Evolutionary conservation across 192 early-diverging fungal species (phyloP), one percentile per base, ranked within the genome.

Genomic region (Cetraspora pellucida): DNA sequence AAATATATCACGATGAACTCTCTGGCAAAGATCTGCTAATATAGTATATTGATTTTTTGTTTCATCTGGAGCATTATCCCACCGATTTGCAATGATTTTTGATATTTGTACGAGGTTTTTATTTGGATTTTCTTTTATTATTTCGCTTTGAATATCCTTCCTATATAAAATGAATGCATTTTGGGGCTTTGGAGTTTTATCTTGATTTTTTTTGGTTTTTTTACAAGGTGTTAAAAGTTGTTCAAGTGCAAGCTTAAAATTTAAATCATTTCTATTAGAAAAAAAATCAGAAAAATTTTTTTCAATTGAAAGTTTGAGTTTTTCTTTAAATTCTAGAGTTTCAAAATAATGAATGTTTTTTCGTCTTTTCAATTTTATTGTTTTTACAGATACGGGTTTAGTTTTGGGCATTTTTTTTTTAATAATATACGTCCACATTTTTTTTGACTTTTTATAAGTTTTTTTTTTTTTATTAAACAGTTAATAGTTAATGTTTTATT

Each of bases 211-310:
- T 17, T 50, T 49, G 55, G 47, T 72, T 54, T 72, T 72, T 54
- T 72, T 72, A 23, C 70, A 72, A 31, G 70, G 70, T 27, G 70
- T 50, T 19, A 72, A 55, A 31, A 66, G 64, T 44, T 66, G 50
- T 19, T 54, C 50, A 14, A 54, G 8, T 19, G 50, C 4, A 19
- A 11, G 19, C 2, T 14, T 54, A 54, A n/a, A 19, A 19, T 54
- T n/a, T 1, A 54, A 14, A n/a, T 4, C 19, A 14, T 19, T 54
- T n/a, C 11, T n/a, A 13, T 54, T n/a, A 1, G 50, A n/a, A n/a
- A 19, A 54, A 54, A n/a, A 19, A 0, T 2, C 19, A 4, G 13
- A 4, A n/a, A 54, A 4, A 0, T 54, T 10, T 13, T 54, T 54
- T 4, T 54, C 19, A 19, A 54, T 16, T 5, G 50, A 54, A 19